Evolutionary conservation across 495 filamentous ascomycete species (phyloP), one percentile per base, ranked within the genome.

Genomic region (Tetracladium marchalianum): DNA sequence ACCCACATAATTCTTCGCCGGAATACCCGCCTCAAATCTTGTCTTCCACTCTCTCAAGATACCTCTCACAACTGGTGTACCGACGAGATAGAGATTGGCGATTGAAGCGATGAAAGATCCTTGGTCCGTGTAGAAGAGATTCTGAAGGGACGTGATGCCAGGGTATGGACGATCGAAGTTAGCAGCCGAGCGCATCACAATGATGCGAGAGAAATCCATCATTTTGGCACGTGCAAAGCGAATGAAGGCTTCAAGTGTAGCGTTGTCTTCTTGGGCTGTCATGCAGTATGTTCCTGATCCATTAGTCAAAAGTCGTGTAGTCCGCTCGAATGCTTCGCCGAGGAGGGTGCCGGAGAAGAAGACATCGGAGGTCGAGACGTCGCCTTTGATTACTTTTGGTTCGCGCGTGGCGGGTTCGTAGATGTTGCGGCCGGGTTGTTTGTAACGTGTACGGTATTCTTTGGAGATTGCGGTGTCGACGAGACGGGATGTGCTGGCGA

Each of bases 241-340:
- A 15, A 85, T 57, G 13, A 87, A 61, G 12, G 73, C 78, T 52
- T 81, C 78, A 11, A 85, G 70, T 1, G 70, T 77, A 6, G 78
- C 82, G 50, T 80, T 85, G 55, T 87, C 83, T 53, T 87, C 84
- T 54, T 85, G 82, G 10, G 78, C 79, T 5, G 71, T 77, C 45
- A 73, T 68, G 65, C 81, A 85, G 62, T 87, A 86, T 4, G 65
- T 57, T 4, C 77, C 80, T 0, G 70, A 73, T 15, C 80, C 82
- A 53, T 83, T 84, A 0, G 83, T 87, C 58, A 75, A 70, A 11
- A 82, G 47, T 12, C 52, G 62, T 16, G 79, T 81, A 17, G 68
- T 78, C 49, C 81, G 81, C 44, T 72, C 73, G 52, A 85, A 84
- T 2, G 74, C 72, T 35, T 76, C 70, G 41, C 69, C 59, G 11